These are phyloP conservation scores for Paramecium sonneborni DNA, from an alignment of 73 alveolate species.

Conservation along the genomic window DNA sequence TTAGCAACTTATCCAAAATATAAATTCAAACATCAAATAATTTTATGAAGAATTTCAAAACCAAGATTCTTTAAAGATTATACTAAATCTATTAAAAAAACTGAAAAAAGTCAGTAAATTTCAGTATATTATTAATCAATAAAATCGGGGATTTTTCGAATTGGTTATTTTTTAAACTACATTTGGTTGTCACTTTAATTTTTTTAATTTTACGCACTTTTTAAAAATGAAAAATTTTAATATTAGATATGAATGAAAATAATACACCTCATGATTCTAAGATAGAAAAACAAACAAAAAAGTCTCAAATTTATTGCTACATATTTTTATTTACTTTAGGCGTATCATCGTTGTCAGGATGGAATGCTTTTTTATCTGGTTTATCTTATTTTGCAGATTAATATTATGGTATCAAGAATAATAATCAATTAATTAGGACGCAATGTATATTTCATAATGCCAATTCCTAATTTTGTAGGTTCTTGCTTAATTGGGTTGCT, in stretches of 20 bases:
- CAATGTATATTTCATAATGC: neutral
- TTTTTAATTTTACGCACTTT: too few species aligned
- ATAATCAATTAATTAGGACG: neutral
- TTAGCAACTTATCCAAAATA: too few species aligned
- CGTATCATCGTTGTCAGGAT: conserved; percentile 56
- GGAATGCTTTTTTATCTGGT: conserved; percentile 62
- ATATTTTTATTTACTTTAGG: conserved; percentile 47
- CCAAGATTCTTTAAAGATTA: too few species aligned
- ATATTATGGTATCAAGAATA: neutral
- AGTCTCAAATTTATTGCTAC: neutral
- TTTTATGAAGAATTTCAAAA: too few species aligned
- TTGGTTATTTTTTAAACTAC: too few species aligned
- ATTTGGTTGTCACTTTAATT: too few species aligned
- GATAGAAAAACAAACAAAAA: neutral
- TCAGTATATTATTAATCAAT: too few species aligned
- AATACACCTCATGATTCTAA: neutral
- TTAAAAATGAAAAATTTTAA: too few species aligned
- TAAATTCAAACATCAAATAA: too few species aligned
- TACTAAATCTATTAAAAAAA: too few species aligned
- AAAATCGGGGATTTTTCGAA: too few species aligned
- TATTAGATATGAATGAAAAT: neutral
- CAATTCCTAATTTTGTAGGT: conserved; percentile 3
- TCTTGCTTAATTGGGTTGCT: neutral
- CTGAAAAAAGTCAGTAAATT: too few species aligned
- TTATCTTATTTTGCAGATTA: neutral